Evolutionary conservation across 2,329 filamentous ascomycete species (phyloP), one percentile per base, ranked within the genome.

Genomic region (Fusarium sp.): DNA sequence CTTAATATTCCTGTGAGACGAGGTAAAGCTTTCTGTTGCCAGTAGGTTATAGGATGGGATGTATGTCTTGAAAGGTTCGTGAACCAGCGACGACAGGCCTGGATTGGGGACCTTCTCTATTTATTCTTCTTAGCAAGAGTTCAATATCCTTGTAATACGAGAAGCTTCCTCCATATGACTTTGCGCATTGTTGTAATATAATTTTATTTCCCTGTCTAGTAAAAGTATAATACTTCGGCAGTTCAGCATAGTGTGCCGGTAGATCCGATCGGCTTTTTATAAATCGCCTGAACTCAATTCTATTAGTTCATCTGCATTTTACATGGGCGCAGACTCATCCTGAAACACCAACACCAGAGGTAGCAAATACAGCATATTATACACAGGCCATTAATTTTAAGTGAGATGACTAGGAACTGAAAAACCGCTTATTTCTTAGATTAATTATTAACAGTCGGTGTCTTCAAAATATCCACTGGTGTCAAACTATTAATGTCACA

Each of bases 1-100:
- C 22, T 2, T 20, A 2, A 5, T 17, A 11, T 1, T 3, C 2
- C 14, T 14, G 1, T 11, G 17, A 7, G 5, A 3, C 13, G 17
- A 50, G 5, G 4, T 20, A 35, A 14, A 1, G 2, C 8, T 25
- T 20, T 4, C 8, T 22, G 6, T 5, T 20, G 5, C 20, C 5
- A 31, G 18, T n/a, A 47, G 5, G 18, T 4, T 7, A 3, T 11
- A 29, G 5, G 8, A 4, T 15, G 3, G 46, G 8, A 18, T 22
- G 8, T 39, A 10, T 39, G 18, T n/a, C 11, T n/a, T 39, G 11
- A 0, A 2, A 17, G 4, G 4, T 13, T n/a, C n/a, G 5, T 17
- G 5, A n/a, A 33, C 7, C 20, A 4, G 7, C 3, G 7, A 33
- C 15, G 7, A 13, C 3, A 3, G 11, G 15, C 15, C 2, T 31